These are phyloP conservation scores for Brasenia schreberi DNA, from an alignment of 164 flowering plant genomes.

Conservation along the genomic window DNA sequence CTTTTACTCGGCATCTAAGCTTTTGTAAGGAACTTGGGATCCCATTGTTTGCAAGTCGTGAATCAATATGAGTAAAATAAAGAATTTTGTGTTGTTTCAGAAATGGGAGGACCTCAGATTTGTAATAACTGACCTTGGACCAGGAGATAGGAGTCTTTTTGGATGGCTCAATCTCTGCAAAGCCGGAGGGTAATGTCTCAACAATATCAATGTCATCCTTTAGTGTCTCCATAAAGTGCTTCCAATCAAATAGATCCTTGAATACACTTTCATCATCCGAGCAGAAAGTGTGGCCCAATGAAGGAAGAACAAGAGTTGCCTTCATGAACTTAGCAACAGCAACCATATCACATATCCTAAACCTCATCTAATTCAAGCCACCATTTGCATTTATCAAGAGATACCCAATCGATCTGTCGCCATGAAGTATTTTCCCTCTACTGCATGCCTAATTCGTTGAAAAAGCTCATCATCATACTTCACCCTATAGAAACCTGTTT, in stretches of 20 bases:
- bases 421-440: slow-evolving; percentile 46
- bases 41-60: slow-evolving; percentile 87
- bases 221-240: slow-evolving; percentile 77
- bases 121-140: slow-evolving; percentile 93
- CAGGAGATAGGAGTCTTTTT: slow-evolving; percentile 88
- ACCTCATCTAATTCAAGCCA: slow-evolving; percentile 99
- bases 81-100: slow-evolving; percentile 82
- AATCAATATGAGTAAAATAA: slow-evolving; percentile 91
- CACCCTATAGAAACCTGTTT: slow-evolving; percentile 89
- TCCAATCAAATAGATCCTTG: slow-evolving; percentile 94
- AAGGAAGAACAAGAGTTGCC: slow-evolving; percentile 98
- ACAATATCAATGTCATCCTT: slow-evolving; percentile 75
- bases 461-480: slow-evolving; percentile 85
- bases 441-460: slow-evolving; percentile 60
- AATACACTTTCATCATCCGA: slow-evolving; percentile 99
- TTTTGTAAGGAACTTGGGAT: slow-evolving; percentile 68
- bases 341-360: slow-evolving; percentile 99
- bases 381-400: slow-evolving; percentile 95
- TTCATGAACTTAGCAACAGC: slow-evolving; percentile 91
- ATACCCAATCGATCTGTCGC: slow-evolving; percentile 83
- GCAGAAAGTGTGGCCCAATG: slow-evolving; percentile 92
- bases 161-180: slow-evolving; percentile 58
- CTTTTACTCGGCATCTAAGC: slow-evolving; percentile 90
- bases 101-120: slow-evolving; percentile 69
- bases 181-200: slow-evolving; percentile 58